phyloP scores from a whole-genome alignment of 352 stramenopile species.

The Pilasporangium apinafurcum region DNA sequence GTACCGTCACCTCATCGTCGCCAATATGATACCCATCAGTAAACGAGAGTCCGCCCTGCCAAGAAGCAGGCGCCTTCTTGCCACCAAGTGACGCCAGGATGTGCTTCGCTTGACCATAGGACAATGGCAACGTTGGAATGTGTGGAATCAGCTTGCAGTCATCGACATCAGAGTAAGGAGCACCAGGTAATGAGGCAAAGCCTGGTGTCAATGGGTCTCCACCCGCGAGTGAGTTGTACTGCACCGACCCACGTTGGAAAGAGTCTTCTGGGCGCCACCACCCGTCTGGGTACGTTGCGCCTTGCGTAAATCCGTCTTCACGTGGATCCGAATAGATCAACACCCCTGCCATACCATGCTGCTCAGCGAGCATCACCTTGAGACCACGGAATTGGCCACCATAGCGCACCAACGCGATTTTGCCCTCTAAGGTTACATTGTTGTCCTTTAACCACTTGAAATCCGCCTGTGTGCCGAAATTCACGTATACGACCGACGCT shows the following conservation, averaged over 20 bases:
- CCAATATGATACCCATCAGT: constrained; percentile 67
- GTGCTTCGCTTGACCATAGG: constrained; percentile 74
- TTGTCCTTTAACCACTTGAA: constrained; percentile 68
- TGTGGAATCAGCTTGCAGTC: constrained; percentile 54
- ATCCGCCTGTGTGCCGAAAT: constrained; percentile 77
- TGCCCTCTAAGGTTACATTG: constrained; percentile 68
- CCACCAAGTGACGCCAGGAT: constrained; percentile 69
- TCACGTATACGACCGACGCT: constrained; percentile 78
- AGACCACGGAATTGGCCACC: constrained; percentile 67
- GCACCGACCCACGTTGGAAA: constrained; percentile 82
- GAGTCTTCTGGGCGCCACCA: constrained; percentile 68
- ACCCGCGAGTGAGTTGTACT: constrained; percentile 71
- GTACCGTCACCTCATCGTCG: constrained; percentile 43
- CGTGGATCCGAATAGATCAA: constrained; percentile 88
- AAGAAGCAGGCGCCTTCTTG: constrained; percentile 35
- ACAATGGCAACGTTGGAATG: constrained; percentile 64
- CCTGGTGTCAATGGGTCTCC: constrained; percentile 66
- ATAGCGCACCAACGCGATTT: constrained; percentile 85
- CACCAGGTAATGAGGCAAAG: constrained; percentile 38
- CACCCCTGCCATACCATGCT: constrained; percentile 60
- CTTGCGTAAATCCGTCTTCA: constrained; percentile 72
- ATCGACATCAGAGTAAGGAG: constrained; percentile 28
- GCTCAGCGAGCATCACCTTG: constrained; percentile 83
- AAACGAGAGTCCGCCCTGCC: constrained; percentile 59
- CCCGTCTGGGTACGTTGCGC: constrained; percentile 71